Evolutionary conservation across 2,329 filamentous ascomycete species (phyloP).

Genomic region (Elsinoe perseae): DNA sequence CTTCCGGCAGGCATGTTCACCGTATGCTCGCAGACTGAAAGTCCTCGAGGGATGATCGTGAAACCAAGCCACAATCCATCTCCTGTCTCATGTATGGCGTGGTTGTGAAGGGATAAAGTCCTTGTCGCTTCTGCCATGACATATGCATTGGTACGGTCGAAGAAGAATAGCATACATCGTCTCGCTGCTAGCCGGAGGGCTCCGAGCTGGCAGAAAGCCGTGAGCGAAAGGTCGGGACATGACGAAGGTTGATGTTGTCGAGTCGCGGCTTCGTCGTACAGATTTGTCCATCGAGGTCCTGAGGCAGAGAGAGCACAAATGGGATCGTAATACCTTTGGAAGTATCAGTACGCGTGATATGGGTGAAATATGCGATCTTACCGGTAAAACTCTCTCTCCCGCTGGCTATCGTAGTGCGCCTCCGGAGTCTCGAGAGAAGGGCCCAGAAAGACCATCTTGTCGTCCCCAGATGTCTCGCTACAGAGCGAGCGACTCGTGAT

Average conservation of each 20-base stretch:
- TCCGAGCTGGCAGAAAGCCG: conserved; percentile 31
- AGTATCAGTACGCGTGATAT: conserved; percentile 22
- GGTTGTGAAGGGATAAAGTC: conserved; percentile 33
- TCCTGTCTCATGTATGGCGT: conserved; percentile 28
- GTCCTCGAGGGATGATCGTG: conserved; percentile 29
- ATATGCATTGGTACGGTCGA: conserved; percentile 43
- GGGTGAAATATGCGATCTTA: conserved; percentile 22
- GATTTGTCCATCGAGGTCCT: conserved; percentile 16
- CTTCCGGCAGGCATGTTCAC: conserved; percentile 20
- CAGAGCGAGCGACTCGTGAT: neutral
- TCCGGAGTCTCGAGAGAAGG: neutral
- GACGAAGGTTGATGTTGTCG: conserved; percentile 14
- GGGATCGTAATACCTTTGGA: conserved; percentile 23
- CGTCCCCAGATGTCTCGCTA: neutral
- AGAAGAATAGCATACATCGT: conserved; percentile 37
- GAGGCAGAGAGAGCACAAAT: conserved; percentile 19
- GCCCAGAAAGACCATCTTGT: neutral
- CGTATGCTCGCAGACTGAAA: conserved; percentile 31
- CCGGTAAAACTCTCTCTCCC: conserved; percentile 22
- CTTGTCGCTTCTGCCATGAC: conserved; percentile 46
- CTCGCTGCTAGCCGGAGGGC: conserved; percentile 31
- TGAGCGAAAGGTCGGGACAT: conserved; percentile 29
- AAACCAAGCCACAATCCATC: conserved; percentile 32
- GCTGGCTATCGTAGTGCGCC: conserved; percentile 16
- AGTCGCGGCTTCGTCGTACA: conserved; percentile 13